Conservation (phyloP, 2,329 filamentous ascomycete species). For the Balansia obtecta region DNA sequence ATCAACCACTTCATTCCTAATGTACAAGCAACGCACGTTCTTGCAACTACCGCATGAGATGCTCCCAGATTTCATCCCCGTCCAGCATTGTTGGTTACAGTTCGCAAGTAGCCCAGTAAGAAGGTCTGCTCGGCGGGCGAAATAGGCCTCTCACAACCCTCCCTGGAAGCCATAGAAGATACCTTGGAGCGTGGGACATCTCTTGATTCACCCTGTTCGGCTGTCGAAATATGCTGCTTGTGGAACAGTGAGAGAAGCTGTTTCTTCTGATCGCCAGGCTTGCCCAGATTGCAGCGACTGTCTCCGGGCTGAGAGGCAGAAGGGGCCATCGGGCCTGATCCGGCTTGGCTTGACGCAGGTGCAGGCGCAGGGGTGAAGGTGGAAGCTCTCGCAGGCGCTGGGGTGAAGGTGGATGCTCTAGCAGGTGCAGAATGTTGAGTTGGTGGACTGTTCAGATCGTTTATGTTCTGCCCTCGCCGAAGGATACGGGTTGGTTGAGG, state of each 20-base stretch:
- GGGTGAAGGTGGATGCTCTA: conserved; percentile 11
- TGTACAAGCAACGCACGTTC: background rate
- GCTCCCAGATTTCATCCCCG: conserved; percentile 13
- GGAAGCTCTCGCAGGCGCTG: conserved; percentile 12
- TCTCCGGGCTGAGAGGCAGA: background rate
- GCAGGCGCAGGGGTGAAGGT: conserved; percentile 11
- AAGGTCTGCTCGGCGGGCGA: conserved; percentile 65
- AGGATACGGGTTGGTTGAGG: conserved; percentile 22
- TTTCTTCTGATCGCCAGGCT: conserved; percentile 20
- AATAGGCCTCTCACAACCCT: conserved; percentile 37
- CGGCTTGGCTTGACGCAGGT: conserved; percentile 6
- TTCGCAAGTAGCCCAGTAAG: conserved; percentile 61
- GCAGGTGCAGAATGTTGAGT: conserved; percentile 9
- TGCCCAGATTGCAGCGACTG: conserved; percentile 12
- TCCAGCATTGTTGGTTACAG: conserved; percentile 29
- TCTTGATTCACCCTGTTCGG: background rate
- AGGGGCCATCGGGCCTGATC: background rate
- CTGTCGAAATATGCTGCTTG: conserved; percentile 19
- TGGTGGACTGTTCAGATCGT: conserved; percentile 7
- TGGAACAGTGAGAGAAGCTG: conserved; percentile 51
- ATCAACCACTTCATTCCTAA: background rate
- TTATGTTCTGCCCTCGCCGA: conserved; percentile 20
- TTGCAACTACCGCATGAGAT: background rate
- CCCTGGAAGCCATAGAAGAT: conserved; percentile 31
- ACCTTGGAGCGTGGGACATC: conserved; percentile 23